phyloP scores from a whole-genome alignment of 441 rosid species.

The Brassica balearica region DNA sequence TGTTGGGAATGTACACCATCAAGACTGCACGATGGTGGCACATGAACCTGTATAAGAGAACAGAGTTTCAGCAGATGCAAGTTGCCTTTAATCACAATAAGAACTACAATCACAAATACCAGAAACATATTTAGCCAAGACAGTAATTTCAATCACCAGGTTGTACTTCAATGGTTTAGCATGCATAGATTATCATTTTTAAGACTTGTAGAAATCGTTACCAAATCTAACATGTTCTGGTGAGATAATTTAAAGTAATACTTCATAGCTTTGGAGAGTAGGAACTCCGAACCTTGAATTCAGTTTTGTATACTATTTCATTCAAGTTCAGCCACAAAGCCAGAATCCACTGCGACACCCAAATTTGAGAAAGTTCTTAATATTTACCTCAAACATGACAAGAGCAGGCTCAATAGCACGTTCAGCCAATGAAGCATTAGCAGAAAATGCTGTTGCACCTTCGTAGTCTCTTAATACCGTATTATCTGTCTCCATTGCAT shows the following conservation, averaged over 20 bases:
- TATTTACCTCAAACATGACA: slow-evolving; percentile 91
- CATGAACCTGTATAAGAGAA: slow-evolving; percentile 74
- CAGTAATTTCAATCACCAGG: slow-evolving; percentile 10
- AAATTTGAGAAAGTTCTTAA: slow-evolving; percentile 12
- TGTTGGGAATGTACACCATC: slow-evolving; percentile 92
- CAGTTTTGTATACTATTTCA: slow-evolving; percentile 14
- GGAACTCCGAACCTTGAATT: slow-evolving; percentile 17
- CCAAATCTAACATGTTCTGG: slow-evolving; percentile 31
- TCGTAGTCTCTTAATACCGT: slow-evolving; percentile 53
- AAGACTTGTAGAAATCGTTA: slow-evolving; percentile 6
- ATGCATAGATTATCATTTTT: slow-evolving; percentile 8
- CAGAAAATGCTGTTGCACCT: slow-evolving; percentile 53
- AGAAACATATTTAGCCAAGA: slow-evolving; percentile 17
- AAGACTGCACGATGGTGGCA: slow-evolving; percentile 94
- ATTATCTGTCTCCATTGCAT: slow-evolving; percentile 54
- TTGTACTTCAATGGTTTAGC: slow-evolving; percentile 14
- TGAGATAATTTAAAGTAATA: slow-evolving; percentile 13
- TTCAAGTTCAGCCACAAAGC: slow-evolving; percentile 25
- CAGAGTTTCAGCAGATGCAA: slow-evolving; percentile 34
- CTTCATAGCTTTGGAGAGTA: slow-evolving; percentile 25
- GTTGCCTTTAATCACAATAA: slow-evolving; percentile 30
- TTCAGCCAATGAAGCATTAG: slow-evolving; percentile 85
- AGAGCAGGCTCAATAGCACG: slow-evolving; percentile 91
- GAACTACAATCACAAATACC: slow-evolving; percentile 23
- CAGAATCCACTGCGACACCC: slow-evolving; percentile 15